A percentile compares a stretch with the other conserved stretches of the same genome.
Evolutionary conservation across 129 eudicot species (phyloP).

Genomic region (Escallonia herrerae): DNA sequence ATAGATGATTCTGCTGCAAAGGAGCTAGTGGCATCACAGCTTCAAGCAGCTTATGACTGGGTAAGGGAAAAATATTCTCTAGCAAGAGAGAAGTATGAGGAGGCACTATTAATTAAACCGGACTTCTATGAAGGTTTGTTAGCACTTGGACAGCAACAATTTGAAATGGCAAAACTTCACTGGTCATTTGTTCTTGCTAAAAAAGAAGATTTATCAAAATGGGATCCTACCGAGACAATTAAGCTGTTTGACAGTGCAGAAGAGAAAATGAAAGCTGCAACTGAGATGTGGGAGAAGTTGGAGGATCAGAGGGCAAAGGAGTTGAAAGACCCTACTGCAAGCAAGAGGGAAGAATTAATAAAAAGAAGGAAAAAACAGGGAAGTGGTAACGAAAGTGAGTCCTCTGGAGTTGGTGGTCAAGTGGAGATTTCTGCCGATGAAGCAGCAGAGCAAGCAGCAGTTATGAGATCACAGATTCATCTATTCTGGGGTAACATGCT

Average conservation of each 20-base stretch:
- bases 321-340: constrained; percentile 57
- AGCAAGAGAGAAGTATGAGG: constrained; percentile 85
- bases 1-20: constrained; percentile 71
- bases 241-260: constrained; percentile 83
- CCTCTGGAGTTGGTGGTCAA: neutral
- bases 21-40: constrained; percentile 57
- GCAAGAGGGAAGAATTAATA: constrained; percentile 62
- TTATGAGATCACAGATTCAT: constrained; percentile 93
- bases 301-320: constrained; percentile 94
- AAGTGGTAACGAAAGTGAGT: constrained; percentile 33
- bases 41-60: constrained; percentile 88
- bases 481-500: constrained; percentile 98
- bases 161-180: constrained; percentile 96
- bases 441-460: constrained; percentile 89
- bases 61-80: constrained; percentile 72
- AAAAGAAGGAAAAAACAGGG: constrained; percentile 58
- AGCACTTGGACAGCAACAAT: constrained; percentile 93
- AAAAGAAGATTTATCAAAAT: constrained; percentile 67
- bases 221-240: constrained; percentile 84
- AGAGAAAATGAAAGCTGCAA: constrained; percentile 87
- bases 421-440: constrained; percentile 65
- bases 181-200: constrained; percentile 91
- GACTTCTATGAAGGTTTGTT: constrained; percentile 90
- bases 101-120: constrained; percentile 72
- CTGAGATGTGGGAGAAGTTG: constrained; percentile 91